Evolutionary conservation across 1,284 basidiomycete species (phyloP).

Genomic region (Leccinum griseonigrum): DNA sequence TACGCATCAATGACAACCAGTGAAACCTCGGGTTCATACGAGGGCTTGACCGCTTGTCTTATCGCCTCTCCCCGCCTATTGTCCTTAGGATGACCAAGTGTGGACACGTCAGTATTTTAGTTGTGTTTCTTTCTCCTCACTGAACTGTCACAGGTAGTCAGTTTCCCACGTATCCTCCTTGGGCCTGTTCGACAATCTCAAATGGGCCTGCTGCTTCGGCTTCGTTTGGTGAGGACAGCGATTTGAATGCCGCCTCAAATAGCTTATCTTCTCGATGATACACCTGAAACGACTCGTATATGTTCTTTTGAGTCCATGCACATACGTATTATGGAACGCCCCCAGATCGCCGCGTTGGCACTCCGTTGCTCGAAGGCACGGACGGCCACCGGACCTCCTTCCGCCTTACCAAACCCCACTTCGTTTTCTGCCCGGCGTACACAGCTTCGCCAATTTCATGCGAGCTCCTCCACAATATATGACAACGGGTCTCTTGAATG

Average conservation of each 20-base stretch:
- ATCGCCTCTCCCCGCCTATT: slow-evolving; percentile 88
- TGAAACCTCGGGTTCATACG: slow-evolving; percentile 40
- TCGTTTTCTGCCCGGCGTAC: slow-evolving; percentile 93
- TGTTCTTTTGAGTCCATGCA: slow-evolving; percentile 54
- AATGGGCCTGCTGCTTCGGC: slow-evolving; percentile 81
- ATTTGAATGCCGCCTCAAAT: slow-evolving; percentile 32
- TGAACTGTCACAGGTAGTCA: slow-evolving; percentile 62
- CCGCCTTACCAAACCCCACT: slow-evolving; percentile 91
- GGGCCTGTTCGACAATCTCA: slow-evolving; percentile 73
- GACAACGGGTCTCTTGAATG: slow-evolving; percentile 66
- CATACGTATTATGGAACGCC: slow-evolving; percentile 91
- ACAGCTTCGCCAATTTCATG: slow-evolving; percentile 91
- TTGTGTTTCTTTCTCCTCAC: slow-evolving; percentile 14
- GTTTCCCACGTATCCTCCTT: slow-evolving; percentile 91
- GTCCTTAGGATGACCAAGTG: slow-evolving; percentile 97
- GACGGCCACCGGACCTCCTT: slow-evolving; percentile 79
- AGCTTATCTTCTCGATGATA: slow-evolving; percentile 43
- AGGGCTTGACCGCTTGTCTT: slow-evolving; percentile 80
- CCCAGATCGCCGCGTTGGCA: slow-evolving; percentile 94
- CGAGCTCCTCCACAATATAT: slow-evolving; percentile 89
- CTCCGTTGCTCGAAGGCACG: slow-evolving; percentile 89
- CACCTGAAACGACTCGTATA: slow-evolving; percentile 35
- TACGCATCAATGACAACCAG: slow-evolving; percentile 51
- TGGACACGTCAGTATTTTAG: slow-evolving; percentile 73
- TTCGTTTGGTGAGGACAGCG: slow-evolving; percentile 36